These are phyloP conservation scores for Candida railenensis DNA, from an alignment of 805 yeast species.

Conservation along the genomic window DNA sequence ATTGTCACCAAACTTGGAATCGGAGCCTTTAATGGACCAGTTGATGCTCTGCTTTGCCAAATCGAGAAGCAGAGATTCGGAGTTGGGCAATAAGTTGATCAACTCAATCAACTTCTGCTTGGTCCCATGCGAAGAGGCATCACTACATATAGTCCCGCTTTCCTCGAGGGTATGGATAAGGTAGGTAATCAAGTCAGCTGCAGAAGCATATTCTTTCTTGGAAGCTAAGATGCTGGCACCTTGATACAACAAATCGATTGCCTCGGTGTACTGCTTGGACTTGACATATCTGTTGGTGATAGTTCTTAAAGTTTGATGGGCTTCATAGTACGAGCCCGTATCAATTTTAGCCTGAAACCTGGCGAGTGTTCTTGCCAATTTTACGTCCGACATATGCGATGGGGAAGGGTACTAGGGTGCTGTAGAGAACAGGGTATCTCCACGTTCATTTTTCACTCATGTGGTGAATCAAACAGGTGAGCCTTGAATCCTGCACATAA, in stretches of 20 bases:
- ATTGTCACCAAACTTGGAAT: conserved; percentile 66
- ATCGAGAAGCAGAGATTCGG: conserved; percentile 53
- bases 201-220: conserved; percentile 75
- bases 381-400: conserved; percentile 29
- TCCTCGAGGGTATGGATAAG: conserved; percentile 67
- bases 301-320: conserved; percentile 91
- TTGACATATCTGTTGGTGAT: conserved; percentile 82
- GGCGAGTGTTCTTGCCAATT: conserved; percentile 57
- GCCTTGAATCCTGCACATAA: no score
- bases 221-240: conserved; percentile 68
- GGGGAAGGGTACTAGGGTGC: not conserved
- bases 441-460: no score
- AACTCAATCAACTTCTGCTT: conserved; percentile 50
- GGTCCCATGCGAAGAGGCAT: conserved; percentile 30
- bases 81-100: conserved; percentile 42
- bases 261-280: conserved; percentile 62
- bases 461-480: no score
- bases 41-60: conserved; percentile 63
- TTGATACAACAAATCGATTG: conserved; percentile 69
- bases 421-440: not conserved
- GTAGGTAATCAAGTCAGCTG: conserved; percentile 72
- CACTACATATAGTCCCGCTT: conserved; percentile 39
- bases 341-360: conserved; percentile 70
- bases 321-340: conserved; percentile 83
- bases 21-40: conserved; percentile 57